Base-by-base conservation (phyloP, 2,329 filamentous ascomycete species). In the Nemania abortiva region DNA sequence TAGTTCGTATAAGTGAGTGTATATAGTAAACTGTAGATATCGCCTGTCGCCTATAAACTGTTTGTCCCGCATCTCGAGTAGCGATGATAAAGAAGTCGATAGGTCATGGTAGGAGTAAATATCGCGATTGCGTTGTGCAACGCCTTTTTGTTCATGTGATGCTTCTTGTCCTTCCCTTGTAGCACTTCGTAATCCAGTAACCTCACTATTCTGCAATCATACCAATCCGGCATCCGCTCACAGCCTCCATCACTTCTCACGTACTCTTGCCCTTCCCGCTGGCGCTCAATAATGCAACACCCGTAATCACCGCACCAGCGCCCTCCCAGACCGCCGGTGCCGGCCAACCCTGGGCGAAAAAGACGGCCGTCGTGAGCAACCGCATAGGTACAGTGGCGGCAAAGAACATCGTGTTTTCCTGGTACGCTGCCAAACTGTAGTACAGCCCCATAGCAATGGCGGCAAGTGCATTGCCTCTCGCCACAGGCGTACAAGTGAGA, bases 391-490 rank as follows among this genome's bases (percentile, higher is more conserved):
- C 73, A 1, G 76, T 79, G n/a, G 73, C 66, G 27, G 58, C 58
- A 56, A 79, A 78, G 71, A 79, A 79, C 13, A 66, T 62, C 6
- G 66, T 61, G 68, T 80, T 79, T 59, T 79, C 74, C 65, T 79
- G 78, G 50, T 75, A 78, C 10, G 74, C 77, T 20, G 76, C 77
- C 9, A 80, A 69, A 6, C 69, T 69, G 64, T 80, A 80, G 65
- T 79, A 79, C 29, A 79, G 68, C 9, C 77, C 75, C 76, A 79
- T 79, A 18, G 75, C 77, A 20, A 78, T 70, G 42, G 76, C 76
- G 11, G 77, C 78, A 4, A 79, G 72, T 18, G 61, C 57, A 61
- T 73, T 73, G 18, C 70, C 70, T 63, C 74, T 70, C 3, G 57
- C 70, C 5, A 67, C 65, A n/a, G 70, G 66, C 34, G 69, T 70